Conservation (phyloP, 1,284 basidiomycete species). For the Laetiporus sulphureus region DNA sequence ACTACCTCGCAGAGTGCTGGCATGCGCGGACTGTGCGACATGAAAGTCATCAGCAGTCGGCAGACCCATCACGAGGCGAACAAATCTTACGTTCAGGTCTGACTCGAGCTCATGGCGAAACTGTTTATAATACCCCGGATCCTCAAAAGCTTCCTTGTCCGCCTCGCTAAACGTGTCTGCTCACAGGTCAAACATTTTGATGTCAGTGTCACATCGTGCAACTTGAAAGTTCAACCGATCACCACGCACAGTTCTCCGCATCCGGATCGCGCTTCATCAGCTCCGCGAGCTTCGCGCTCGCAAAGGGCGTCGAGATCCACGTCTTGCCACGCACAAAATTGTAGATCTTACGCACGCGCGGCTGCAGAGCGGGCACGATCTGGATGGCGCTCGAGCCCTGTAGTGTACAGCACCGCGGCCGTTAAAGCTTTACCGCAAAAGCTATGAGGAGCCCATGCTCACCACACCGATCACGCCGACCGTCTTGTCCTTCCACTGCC, state of each 20-base stretch:
- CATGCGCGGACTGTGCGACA: conserved; percentile 35
- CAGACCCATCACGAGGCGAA: neutral
- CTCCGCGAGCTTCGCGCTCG: conserved; percentile 31
- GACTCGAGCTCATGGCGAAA: conserved; percentile 46
- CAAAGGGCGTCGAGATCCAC: conserved; percentile 51
- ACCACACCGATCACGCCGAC: conserved; percentile 61
- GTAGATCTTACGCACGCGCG: conserved; percentile 40
- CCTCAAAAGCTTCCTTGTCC: conserved; percentile 43
- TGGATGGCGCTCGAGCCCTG: conserved; percentile 64
- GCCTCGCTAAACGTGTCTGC: conserved; percentile 46
- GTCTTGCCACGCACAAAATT: conserved; percentile 59
- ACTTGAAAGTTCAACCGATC: neutral
- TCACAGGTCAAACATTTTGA: neutral
- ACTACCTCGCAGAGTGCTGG: conserved; percentile 37
- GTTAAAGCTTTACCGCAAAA: too few relatives aligned
- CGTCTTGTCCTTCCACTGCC: conserved; percentile 46
- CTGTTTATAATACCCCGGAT: conserved; percentile 40
- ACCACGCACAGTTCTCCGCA: conserved; percentile 36
- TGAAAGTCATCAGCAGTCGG: neutral
- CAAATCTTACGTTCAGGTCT: conserved; percentile 41
- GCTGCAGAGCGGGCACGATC: conserved; percentile 52
- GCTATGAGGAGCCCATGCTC: conserved; percentile 14
- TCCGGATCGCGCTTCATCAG: conserved; percentile 31
- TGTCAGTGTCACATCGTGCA: neutral
- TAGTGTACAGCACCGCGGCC: too few relatives aligned